Base-by-base conservation (phyloP, 768 basidiomycete species). In the Lactarius psammicola region DNA sequence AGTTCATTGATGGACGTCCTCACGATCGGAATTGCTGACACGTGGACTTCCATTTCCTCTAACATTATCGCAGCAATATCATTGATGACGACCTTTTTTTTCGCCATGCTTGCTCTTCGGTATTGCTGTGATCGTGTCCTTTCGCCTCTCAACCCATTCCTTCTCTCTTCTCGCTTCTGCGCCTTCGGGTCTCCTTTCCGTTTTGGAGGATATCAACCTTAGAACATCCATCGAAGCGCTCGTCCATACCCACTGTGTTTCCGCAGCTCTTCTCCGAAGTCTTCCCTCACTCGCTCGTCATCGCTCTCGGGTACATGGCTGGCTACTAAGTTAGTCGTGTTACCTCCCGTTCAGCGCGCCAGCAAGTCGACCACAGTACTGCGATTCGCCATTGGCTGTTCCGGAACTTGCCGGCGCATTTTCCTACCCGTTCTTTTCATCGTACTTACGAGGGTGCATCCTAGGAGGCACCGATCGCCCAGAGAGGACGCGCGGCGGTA, bases 1-100 rank as follows among this genome's bases (percentile, higher is more conserved):
- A n/a, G n/a, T 74, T 95, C 95, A 0, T 72, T 98, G n/a, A 92
- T 89, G 0, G 94, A 98, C 44, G 94, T 98, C 62, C 94, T 95
- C 6, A 90, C 96, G 82, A 92, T 94, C 8, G 86, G 86, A 18
- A 87, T 96, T 63, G 96, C 95, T 1, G 94, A 98, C 76, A 86
- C 90, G 87, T 95, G 70, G 65, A 90, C 80, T 54, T 49, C 33
- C 30, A 58, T 36, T 20, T 34, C 33, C 20, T 42, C 40, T 18
- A 18, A 42, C 6, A 42, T 42, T 5, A 42, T 20, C n/a, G n/a
- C n/a, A 9, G 0, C 34, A 36, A 59, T 68, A 18, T 65, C 46
- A 44, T 42, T 13, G 62, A 79, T 75, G 20, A 80, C 79, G 89
- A 84, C 0, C 34, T 36, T 36, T 36, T 76, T 84, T 86, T 87